phyloP scores from a whole-genome alignment of 2,329 filamentous ascomycete species.

The Cytospora piceicola region DNA sequence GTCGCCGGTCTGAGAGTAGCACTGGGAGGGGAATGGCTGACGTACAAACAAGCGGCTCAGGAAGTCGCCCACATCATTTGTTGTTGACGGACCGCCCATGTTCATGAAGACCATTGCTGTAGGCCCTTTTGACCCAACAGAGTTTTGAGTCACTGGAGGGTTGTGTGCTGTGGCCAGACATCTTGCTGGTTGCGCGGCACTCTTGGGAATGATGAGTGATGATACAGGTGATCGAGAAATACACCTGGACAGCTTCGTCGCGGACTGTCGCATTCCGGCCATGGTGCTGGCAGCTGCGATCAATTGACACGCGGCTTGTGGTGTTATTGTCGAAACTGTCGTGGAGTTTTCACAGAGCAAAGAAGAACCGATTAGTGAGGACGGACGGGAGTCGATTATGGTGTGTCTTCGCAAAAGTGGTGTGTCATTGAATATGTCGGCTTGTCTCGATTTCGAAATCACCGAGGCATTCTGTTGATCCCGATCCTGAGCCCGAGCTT shows the following conservation, averaged over 20 bases:
- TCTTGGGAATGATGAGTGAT: constrained; percentile 36
- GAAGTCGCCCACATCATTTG: constrained; percentile 86
- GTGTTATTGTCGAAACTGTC: not conserved
- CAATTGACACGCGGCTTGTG: not conserved
- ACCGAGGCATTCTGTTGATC: constrained; percentile 20
- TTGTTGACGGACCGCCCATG: constrained; percentile 94
- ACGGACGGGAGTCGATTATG: not conserved
- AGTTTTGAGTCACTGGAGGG: constrained; percentile 80
- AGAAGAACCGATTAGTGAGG: too few species aligned
- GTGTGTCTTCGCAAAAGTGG: constrained; percentile 12
- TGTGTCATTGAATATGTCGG: not conserved
- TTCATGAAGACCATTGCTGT: constrained; percentile 99
- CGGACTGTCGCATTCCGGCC: constrained; percentile 48
- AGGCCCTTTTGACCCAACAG: constrained; percentile 71
- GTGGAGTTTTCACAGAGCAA: not conserved
- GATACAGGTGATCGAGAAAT: constrained; percentile 34
- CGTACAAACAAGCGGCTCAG: constrained; percentile 89
- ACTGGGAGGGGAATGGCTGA: constrained; percentile 30
- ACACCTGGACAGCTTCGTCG: constrained; percentile 43
- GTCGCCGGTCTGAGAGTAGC: constrained; percentile 3
- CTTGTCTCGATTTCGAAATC: constrained; percentile 16
- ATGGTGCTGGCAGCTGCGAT: constrained; percentile 26
- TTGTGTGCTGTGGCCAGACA: constrained; percentile 61
- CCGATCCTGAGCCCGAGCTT: constrained; percentile 22
- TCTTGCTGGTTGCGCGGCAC: constrained; percentile 47